phyloP scores from a whole-genome alignment of 129 eudicot genomes.

The Flaveria trinervia region DNA sequence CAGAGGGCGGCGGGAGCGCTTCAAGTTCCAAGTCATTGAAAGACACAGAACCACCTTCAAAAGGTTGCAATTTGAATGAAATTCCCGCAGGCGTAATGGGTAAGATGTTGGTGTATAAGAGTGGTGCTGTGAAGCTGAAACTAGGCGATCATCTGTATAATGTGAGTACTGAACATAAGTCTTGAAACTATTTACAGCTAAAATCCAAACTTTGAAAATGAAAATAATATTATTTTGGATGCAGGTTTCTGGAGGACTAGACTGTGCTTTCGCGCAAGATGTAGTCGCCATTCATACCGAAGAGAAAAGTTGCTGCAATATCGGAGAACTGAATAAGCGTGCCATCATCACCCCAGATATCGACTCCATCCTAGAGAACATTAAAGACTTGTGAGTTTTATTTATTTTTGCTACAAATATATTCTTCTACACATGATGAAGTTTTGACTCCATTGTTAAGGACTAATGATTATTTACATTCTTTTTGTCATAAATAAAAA shows the following conservation, averaged over 20 bases:
- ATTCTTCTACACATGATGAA: conserved; percentile 24
- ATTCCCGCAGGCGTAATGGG: conserved; percentile 73
- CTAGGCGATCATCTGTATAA: conserved; percentile 72
- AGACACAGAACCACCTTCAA: conserved; percentile 30
- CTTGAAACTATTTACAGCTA: not conserved
- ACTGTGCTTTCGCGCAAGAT: conserved; percentile 70
- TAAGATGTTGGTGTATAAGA: conserved; percentile 79
- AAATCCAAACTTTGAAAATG: not conserved
- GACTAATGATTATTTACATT: not conserved
- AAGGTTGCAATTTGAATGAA: conserved; percentile 46
- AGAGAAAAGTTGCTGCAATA: conserved; percentile 51
- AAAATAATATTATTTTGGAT: not conserved
- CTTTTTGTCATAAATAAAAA: not conserved
- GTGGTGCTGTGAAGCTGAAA: conserved; percentile 86
- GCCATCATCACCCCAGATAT: conserved; percentile 72
- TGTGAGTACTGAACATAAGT: conserved; percentile 50
- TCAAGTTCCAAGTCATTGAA: conserved; percentile 41
- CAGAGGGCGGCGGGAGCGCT: conserved; percentile 33
- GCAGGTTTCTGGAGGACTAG: conserved; percentile 73
- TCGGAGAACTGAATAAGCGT: conserved; percentile 77
- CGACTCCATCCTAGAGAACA: conserved; percentile 50
- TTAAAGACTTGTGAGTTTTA: conserved; percentile 39
- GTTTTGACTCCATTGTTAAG: conserved; percentile 17
- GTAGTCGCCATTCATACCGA: conserved; percentile 58
- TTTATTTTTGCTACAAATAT: conserved; percentile 3